Conservation (phyloP, 441 rosid species). For the Theobroma grandiflorum region DNA sequence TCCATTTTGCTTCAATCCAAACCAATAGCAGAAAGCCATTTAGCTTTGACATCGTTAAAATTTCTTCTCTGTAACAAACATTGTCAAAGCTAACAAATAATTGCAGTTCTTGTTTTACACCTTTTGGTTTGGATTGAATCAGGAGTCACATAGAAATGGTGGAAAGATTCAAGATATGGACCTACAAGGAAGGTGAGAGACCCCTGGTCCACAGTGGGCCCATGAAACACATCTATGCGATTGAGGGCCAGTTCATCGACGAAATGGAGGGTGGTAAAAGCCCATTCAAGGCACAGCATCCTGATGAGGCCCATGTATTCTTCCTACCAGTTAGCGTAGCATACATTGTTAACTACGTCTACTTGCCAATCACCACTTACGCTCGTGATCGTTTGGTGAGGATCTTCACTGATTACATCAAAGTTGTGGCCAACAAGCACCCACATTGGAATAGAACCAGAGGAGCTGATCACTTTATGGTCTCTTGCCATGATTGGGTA, state of each 20-base stretch:
- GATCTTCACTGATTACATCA: constrained; percentile 50
- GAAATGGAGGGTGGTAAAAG: constrained; percentile 42
- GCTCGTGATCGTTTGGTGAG: constrained; percentile 46
- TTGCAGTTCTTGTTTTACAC: neutral
- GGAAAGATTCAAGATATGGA: constrained; percentile 68
- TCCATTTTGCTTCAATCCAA: neutral
- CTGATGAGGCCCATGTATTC: constrained; percentile 54
- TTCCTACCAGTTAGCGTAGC: constrained; percentile 57
- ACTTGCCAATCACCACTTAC: constrained; percentile 42
- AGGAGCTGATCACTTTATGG: constrained; percentile 60
- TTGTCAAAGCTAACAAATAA: neutral
- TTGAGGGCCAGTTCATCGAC: constrained; percentile 62
- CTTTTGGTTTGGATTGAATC: neutral
- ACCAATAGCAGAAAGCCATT: too few species aligned
- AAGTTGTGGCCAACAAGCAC: constrained; percentile 43
- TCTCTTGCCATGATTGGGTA: constrained; percentile 73
- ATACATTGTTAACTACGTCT: constrained; percentile 44
- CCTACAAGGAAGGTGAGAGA: constrained; percentile 60
- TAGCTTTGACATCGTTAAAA: too few species aligned
- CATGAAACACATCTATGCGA: constrained; percentile 46
- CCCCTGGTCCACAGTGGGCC: constrained; percentile 70
- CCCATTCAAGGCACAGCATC: constrained; percentile 44
- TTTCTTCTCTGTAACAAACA: too few species aligned
- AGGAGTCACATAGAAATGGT: constrained; percentile 72
- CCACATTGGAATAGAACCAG: constrained; percentile 49